Evolutionary conservation across 2,329 filamentous ascomycete genomes (phyloP).

Genomic region (Aschersonia sp.): DNA sequence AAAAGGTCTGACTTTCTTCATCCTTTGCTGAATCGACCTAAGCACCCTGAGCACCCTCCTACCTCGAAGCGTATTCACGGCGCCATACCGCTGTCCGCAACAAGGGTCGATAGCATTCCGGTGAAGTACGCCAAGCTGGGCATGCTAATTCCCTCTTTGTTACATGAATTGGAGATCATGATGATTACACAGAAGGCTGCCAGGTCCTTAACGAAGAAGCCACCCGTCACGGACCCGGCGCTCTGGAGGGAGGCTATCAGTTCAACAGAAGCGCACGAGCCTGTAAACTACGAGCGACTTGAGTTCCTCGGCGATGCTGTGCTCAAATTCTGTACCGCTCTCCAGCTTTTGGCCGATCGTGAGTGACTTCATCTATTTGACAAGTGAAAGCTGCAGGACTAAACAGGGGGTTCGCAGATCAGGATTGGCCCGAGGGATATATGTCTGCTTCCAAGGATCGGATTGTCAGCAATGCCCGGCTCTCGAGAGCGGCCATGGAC

Average conservation of each 20-base stretch:
- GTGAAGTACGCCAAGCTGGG: conserved; percentile 32
- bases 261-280: conserved; percentile 43
- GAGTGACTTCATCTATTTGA: conserved; percentile 13
- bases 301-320: conserved; percentile 81
- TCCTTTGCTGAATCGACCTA: conserved; percentile 3
- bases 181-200: conserved; percentile 48
- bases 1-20: conserved; percentile 47
- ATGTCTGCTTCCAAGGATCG: conserved; percentile 54
- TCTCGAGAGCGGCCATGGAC: conserved; percentile 49
- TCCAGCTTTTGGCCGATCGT: conserved; percentile 46
- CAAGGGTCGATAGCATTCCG: conserved; percentile 33
- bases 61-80: conserved; percentile 25
- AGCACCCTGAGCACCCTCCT: conserved; percentile 6
- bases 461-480: conserved; percentile 60
- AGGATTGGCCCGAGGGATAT: conserved; percentile 61
- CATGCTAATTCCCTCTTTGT: conserved; percentile 57
- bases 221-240: conserved; percentile 37
- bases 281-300: conserved; percentile 62
- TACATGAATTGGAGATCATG: conserved; percentile 51
- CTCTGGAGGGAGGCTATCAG: conserved; percentile 57
- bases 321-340: conserved; percentile 57
- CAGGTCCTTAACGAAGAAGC: conserved; percentile 13
- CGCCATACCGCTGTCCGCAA: conserved; percentile 31
- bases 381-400: neutral
- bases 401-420: conserved; percentile 28